phyloP scores from a whole-genome alignment of 345 rosid genomes.

The Eucalyptus marginata region DNA sequence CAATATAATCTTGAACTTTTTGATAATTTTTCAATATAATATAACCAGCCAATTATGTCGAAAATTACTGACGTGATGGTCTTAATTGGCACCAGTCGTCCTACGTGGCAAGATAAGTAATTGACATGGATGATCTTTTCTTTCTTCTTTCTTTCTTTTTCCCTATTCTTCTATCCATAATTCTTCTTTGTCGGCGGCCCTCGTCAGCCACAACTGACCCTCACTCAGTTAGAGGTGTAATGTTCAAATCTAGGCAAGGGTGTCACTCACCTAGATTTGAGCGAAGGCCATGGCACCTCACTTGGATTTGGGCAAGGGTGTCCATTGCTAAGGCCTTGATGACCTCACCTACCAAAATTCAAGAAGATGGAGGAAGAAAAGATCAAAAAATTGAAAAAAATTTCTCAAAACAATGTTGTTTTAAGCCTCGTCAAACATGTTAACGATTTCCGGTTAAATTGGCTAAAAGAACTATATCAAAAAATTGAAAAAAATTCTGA shows the following conservation, averaged over 20 bases:
- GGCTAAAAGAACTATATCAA: not conserved
- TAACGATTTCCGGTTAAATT: accelerated
- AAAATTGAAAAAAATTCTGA: not conserved
- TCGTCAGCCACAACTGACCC: accelerated
- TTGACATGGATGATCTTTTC: not conserved
- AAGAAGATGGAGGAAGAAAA: not conserved
- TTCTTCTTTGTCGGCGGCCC: not conserved
- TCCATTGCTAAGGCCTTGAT: accelerated
- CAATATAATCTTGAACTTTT: accelerated
- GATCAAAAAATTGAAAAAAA: not conserved
- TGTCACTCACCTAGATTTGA: accelerated
- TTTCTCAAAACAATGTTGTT: not conserved
- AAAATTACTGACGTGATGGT: accelerated
- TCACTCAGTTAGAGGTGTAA: accelerated
- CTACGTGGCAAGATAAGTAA: not conserved
- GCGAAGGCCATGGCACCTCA: not conserved
- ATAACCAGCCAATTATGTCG: accelerated
- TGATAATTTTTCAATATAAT: not conserved
- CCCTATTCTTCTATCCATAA: not conserved
- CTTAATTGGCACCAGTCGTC: accelerated
- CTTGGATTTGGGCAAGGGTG: not conserved
- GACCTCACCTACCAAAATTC: not conserved
- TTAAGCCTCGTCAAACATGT: not conserved
- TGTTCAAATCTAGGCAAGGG: not conserved
- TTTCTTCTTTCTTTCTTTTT: not conserved